Conservation (phyloP, 2,329 filamentous ascomycete genomes). For the Cyclaneusma minus region DNA sequence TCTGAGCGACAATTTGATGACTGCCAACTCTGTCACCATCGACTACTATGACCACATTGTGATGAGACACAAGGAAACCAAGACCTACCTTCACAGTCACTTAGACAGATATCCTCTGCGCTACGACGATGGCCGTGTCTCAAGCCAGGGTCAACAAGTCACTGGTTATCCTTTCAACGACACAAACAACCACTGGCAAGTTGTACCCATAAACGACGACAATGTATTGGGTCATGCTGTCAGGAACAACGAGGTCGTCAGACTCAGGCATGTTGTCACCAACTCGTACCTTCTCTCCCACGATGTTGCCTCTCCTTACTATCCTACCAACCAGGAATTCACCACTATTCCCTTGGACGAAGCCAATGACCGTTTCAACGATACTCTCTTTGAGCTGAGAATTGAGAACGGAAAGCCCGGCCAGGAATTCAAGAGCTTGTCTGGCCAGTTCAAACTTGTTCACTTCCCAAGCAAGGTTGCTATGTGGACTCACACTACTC, state of each 20-base stretch:
- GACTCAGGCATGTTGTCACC: constrained; percentile 75
- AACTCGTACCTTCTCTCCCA: constrained; percentile 80
- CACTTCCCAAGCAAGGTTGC: constrained; percentile 92
- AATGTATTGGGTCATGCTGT: constrained; percentile 47
- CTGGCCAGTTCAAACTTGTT: constrained; percentile 89
- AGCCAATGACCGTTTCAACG: constrained; percentile 61
- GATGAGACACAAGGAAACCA: constrained; percentile 93
- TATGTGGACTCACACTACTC: constrained; percentile 95
- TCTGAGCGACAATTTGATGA: constrained; percentile 85
- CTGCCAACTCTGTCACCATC: constrained; percentile 70
- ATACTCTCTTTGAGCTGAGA: constrained; percentile 84
- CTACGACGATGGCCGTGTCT: constrained; percentile 94
- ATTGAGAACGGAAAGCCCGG: constrained; percentile 71
- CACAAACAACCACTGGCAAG: constrained; percentile 97
- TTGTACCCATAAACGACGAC: constrained; percentile 54
- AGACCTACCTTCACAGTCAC: constrained; percentile 91
- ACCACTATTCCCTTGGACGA: constrained; percentile 65
- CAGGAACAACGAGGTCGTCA: constrained; percentile 70
- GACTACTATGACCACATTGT: constrained; percentile 83
- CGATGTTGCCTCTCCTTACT: constrained; percentile 92
- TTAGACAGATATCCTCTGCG: constrained; percentile 76
- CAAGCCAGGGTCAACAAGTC: constrained; percentile 93
- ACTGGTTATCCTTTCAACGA: constrained; percentile 97
- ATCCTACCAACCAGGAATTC: constrained; percentile 96
- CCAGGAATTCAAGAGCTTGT: constrained; percentile 79